Base-by-base conservation (phyloP, 2,329 filamentous ascomycete species). In the Trichoderma lentiforme region DNA sequence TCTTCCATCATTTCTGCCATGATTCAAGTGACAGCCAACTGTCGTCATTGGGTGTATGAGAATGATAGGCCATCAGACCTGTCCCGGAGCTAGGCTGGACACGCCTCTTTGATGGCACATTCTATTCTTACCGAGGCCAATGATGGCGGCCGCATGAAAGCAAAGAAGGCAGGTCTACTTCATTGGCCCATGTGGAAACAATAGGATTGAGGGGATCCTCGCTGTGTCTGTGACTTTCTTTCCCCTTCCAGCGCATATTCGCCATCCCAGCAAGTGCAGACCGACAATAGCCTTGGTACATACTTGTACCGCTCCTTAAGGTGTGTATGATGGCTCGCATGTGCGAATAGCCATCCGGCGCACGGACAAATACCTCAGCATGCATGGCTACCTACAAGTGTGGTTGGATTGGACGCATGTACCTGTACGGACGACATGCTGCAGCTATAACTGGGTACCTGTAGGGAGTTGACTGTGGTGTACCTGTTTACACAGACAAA, bases 341-440 rank as follows among this genome's bases (percentile, higher is more conserved):
- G 36, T 61, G 66, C 28, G 26, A 61, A 51, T 51, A 36, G 21
- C 28, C 57, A 53, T 26, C 30, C 56, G 18, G 57, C 56, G 66
- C 56, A 69, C 56, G 66, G 39, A 60, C 36, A 61, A 24, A 7
- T 36, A 39, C 39, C n/a, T 21, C 26, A 14, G 66, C 24, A 69
- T 69, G 57, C 66, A 69, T 69, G 9, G 56, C 66, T 69, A 36
- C 66, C 66, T 69, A 69, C 30, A 21, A 51, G 66, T 69, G 66
- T 69, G 66, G 57, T 69, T 7, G 57, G 28, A 69, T 69, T 43
- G 26, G 57, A 62, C 60, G 28, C 53, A 61, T 30, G 30, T 58
- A 60, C 36, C 47, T 39, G 47, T 68, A 68, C 56, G 39, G 57
- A 61, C 36, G n/a, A 7, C 32, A 32, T 28, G 51, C 7, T 24